Evolutionary conservation across 768 basidiomycete genomes (phyloP), one percentile per base, ranked within the genome.

Genomic region (Tulasnella calospora): DNA sequence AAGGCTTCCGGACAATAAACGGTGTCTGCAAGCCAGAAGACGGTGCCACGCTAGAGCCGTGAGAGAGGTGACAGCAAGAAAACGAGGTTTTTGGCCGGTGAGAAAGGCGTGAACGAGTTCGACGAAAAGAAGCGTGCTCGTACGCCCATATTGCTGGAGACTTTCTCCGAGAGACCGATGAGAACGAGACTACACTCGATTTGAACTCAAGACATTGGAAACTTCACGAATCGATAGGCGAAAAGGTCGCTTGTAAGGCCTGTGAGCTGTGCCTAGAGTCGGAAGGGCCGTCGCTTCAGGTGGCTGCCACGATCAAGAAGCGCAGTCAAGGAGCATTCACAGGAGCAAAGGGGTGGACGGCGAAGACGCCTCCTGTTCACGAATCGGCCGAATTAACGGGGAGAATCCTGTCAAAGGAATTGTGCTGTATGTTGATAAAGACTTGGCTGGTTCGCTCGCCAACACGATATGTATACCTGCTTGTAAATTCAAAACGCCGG

Each of bases 141-240:
- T 33, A 67, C 61, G 61, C 61, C 61, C 61, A 67, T 33, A 67
- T 67, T 9, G 61, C 61, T 67, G 61, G 61, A 67, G 61, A 67
- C 61, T 67, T 67, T 67, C 61, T 67, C 61, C 61, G 61, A 67
- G 61, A 67, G 61, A 67, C 61, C 61, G 61, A 67, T 67, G 61
- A 67, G 61, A 67, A 67, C 61, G 27, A 67, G 61, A 13, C 61
- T 67, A 67, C 61, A 12, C 61, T 67, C 61, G 30, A 67, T 67
- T 67, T 67, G 61, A 67, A 33, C 61, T 67, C 61, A 67, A 67
- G 61, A 27, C 33, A 27, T 67, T 67, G 61, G 61, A 67, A 67
- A 67, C 61, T 67, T 67, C 61, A 33, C n/a, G 61, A 6, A 67
- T 67, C 61, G 61, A 67, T 67, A 67, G 61, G 61, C 61, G 61